Conservation (phyloP, 2,329 filamentous ascomycete genomes). For the Neonectria coccinea region DNA sequence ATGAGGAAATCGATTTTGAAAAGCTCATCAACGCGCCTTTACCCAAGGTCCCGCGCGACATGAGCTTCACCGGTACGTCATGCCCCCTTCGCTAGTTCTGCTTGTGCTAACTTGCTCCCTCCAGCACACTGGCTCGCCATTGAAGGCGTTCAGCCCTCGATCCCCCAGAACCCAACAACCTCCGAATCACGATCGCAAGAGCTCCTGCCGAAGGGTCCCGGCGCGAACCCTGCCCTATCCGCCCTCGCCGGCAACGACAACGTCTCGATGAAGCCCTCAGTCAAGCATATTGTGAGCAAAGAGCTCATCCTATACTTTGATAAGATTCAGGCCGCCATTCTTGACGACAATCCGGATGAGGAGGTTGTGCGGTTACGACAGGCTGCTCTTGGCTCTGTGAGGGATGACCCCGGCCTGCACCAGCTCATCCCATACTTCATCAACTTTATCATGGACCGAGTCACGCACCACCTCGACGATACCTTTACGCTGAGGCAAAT, state of each 20-base stretch:
- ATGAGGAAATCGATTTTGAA: constrained; percentile 98
- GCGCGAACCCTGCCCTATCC: constrained; percentile 83
- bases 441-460: constrained; percentile 94
- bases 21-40: constrained; percentile 97
- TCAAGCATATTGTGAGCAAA: constrained; percentile 96
- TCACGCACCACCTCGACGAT: constrained; percentile 93
- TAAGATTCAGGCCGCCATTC: constrained; percentile 88
- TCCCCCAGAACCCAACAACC: constrained; percentile 93
- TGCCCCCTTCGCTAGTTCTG: background rate
- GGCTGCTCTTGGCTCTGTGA: constrained; percentile 86
- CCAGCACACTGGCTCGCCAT: constrained; percentile 96
- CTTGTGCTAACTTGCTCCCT: constrained; percentile 32
- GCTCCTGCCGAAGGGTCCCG: constrained; percentile 88
- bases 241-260: constrained; percentile 88
- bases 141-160: constrained; percentile 95
- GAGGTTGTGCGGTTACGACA: constrained; percentile 77
- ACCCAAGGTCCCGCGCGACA: constrained; percentile 93
- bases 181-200: constrained; percentile 87
- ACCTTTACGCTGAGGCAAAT: constrained; percentile 90
- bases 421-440: constrained; percentile 97
- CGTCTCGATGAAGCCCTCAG: constrained; percentile 84
- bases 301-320: constrained; percentile 98
- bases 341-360: constrained; percentile 89
- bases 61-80: constrained; percentile 84
- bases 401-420: constrained; percentile 91